A percentile compares a stretch with the other conserved stretches of the same genome.
phyloP scores from a whole-genome alignment of 192 early-diverging fungal genomes.

The Coemansia sp. region DNA sequence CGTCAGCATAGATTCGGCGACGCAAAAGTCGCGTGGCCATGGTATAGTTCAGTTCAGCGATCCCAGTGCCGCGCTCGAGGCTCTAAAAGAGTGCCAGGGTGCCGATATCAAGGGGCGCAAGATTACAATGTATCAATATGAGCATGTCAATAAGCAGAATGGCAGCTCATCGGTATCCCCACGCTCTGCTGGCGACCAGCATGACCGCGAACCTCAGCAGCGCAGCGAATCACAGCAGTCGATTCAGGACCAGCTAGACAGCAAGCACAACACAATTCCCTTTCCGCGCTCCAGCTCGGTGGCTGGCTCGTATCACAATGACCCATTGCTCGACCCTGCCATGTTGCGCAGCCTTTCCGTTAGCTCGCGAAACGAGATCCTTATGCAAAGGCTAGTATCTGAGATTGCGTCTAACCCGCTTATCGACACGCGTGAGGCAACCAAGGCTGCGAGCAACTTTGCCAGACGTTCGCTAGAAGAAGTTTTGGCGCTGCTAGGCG shows the following conservation, averaged over 20 bases:
- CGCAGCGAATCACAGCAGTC: conserved; percentile 2
- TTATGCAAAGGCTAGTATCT: conserved; percentile 41
- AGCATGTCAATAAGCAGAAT: conserved; percentile 48
- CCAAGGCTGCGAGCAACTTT: conserved; percentile 27
- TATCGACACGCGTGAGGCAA: conserved; percentile 36
- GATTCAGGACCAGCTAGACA: neutral
- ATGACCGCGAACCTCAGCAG: conserved; percentile 3
- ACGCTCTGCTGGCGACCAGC: neutral
- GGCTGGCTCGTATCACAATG: conserved; percentile 16
- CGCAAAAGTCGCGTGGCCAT: conserved; percentile 50
- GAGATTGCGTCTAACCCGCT: conserved; percentile 42
- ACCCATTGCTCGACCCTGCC: conserved; percentile 37
- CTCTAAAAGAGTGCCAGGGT: conserved; percentile 48
- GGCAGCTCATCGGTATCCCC: neutral
- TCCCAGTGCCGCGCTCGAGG: conserved; percentile 43
- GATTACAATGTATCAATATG: conserved; percentile 55
- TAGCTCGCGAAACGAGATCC: conserved; percentile 41
- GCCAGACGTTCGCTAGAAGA: conserved; percentile 36
- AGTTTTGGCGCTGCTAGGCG: conserved; percentile 43
- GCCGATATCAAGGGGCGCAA: conserved; percentile 55
- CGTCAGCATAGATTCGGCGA: conserved; percentile 50
- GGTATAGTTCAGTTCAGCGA: conserved; percentile 56
- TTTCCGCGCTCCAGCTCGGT: conserved; percentile 25
- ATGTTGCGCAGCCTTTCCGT: conserved; percentile 40
- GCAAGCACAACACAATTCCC: conserved; percentile 12